Base-by-base conservation (phyloP, 2,329 filamentous ascomycete genomes). In the Fusarium anguioides region DNA sequence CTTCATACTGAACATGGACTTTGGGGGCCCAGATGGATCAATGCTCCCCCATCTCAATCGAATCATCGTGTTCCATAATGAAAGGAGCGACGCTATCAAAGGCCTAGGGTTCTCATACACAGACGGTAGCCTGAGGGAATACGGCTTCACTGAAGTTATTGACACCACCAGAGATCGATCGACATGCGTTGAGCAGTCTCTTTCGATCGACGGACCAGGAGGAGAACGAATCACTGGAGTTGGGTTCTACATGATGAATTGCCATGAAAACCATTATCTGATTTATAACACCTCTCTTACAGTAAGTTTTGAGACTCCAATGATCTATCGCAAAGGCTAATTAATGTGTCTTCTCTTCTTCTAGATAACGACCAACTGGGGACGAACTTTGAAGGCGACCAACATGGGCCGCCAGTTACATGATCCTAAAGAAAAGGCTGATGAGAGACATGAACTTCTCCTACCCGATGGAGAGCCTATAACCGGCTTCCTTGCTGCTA, bases 1-100 rank as follows among this genome's bases (percentile, higher is more conserved):
- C 2, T 63, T 63, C 12, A 18, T 40, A 0, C 12, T 64, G 7
- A 36, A 64, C n/a, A 64, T 63, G 58, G 24, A 58, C n/a, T 53
- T 64, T 35, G 61, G 61, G 1, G 52, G 61, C 3, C 18, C 20
- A 1, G 21, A 24, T 2, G 61, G 58, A 8, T 41, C 15, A 1
- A 6, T 47, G 0, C 46, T 63, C 3, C 47, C 47, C 6, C 47
- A 21, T 4, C 59, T 64, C 5, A 31, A 20, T 6, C 47, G 52
- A 36, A 27, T 63, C 12, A 17, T n/a, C 4, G 7, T 54, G 6
- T 40, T 49, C 2, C 23, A 23, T 21, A 46, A 63, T 14, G 27
- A 49, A 14, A 0, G 1, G 0, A 0, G 11, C 5, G 20, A 1
- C 27, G 27, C 27, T 0, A 17, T 63, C 4, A 46, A 17, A 18